Evolutionary conservation across 73 alveolate genomes (phyloP).

Genomic region (Tetrahymena thermophila): DNA sequence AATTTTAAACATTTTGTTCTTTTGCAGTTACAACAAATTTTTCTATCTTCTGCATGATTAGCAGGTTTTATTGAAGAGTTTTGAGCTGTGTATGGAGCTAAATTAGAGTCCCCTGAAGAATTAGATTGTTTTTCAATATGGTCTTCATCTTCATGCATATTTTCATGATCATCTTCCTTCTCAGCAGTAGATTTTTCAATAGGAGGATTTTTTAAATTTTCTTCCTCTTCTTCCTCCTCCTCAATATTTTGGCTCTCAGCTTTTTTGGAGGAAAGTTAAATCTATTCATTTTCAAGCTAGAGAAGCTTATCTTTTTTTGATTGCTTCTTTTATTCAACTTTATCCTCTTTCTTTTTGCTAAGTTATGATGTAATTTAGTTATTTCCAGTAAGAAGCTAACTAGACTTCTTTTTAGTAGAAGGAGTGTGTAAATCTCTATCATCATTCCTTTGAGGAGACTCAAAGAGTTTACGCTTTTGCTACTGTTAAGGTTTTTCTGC

Average conservation of each 20-base stretch:
- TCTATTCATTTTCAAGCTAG: background rate
- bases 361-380: background rate
- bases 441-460: background rate
- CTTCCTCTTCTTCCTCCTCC: background rate
- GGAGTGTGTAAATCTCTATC: background rate
- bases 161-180: background rate
- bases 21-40: constrained; percentile 74
- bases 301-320: background rate
- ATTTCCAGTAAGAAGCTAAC: background rate
- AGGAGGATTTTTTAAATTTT: background rate
- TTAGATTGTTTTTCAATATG: background rate
- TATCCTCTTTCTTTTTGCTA: background rate
- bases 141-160: background rate
- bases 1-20: constrained; percentile 89
- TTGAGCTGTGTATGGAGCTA: background rate
- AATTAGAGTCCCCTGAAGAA: background rate
- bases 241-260: background rate
- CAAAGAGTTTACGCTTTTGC: background rate
- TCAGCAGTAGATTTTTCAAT: background rate
- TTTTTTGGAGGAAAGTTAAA: background rate
- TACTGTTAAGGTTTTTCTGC: background rate
- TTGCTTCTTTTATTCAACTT: background rate
- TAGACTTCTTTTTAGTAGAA: background rate
- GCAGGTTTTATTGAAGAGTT: background rate
- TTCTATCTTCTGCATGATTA: background rate